phyloP scores from a whole-genome alignment of 2,329 filamentous ascomycete species.

The Fonsecaea pedrosoi region DNA sequence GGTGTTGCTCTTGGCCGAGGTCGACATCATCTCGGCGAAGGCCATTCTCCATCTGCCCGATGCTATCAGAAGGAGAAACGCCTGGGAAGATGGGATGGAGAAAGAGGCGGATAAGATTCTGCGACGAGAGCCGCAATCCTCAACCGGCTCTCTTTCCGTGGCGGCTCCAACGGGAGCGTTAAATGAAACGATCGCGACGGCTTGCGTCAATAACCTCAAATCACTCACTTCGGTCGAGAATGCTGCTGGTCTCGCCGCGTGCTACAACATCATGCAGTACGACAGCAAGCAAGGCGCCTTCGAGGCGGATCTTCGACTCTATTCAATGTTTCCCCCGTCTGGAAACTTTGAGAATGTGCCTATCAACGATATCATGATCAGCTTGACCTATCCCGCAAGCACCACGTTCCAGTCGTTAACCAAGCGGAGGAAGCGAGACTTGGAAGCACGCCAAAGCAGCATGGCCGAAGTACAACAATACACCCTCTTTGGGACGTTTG shows the following conservation, averaged over 20 bases:
- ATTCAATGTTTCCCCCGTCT: conserved; percentile 67
- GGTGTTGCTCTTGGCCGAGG: conserved; percentile 32
- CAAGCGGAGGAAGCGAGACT: conserved; percentile 33
- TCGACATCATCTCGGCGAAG: conserved; percentile 29
- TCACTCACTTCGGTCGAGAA: conserved; percentile 66
- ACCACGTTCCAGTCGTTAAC: conserved; percentile 38
- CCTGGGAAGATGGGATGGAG: conserved; percentile 21
- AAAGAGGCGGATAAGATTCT: conserved; percentile 27
- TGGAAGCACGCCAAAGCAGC: conserved; percentile 26
- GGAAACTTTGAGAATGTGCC: conserved; percentile 54
- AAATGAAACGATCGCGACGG: conserved; percentile 56
- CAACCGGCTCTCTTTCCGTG: conserved; percentile 17
- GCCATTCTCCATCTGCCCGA: conserved; percentile 31
- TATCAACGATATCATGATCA: conserved; percentile 42
- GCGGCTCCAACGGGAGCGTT: conserved; percentile 12
- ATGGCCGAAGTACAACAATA: conserved; percentile 45
- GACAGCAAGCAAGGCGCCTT: conserved; percentile 73
- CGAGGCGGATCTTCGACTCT: conserved; percentile 77
- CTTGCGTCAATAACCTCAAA: conserved; percentile 65
- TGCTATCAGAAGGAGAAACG: conserved; percentile 27
- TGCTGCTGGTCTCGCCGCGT: conserved; percentile 77
- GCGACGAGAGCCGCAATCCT: conserved; percentile 28
- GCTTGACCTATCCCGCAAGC: conserved; percentile 40
- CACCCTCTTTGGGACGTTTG: conserved; percentile 45
- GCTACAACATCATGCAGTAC: conserved; percentile 79